Evolutionary conservation across 768 basidiomycete genomes (phyloP).

Genomic region (Podaxis sp.): DNA sequence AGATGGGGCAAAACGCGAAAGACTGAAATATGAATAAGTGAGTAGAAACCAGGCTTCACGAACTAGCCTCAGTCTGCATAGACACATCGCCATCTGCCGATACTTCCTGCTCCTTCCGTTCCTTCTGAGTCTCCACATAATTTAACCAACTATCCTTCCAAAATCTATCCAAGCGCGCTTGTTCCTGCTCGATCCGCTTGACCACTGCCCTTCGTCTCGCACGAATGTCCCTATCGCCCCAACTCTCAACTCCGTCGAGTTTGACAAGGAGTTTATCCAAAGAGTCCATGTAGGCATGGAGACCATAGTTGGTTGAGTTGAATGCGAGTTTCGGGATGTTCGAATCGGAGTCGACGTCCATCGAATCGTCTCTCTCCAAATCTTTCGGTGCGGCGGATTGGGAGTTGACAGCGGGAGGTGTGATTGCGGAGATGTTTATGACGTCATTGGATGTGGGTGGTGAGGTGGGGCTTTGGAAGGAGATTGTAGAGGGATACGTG

Average conservation of each 20-base stretch:
- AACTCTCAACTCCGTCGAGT: conserved; percentile 69
- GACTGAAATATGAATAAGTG: too few relatives aligned
- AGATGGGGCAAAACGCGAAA: too few relatives aligned
- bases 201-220: conserved; percentile 52
- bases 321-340: conserved; percentile 49
- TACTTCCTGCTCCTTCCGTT: conserved; percentile 14
- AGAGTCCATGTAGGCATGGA: conserved; percentile 63
- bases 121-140: background rate
- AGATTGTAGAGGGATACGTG: conserved; percentile 42
- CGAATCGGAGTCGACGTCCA: conserved; percentile 20
- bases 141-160: conserved; percentile 18
- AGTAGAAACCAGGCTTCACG: too few relatives aligned
- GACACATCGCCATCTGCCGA: too few relatives aligned
- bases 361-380: conserved; percentile 20
- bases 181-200: conserved; percentile 58
- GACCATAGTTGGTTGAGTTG: conserved; percentile 55
- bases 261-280: conserved; percentile 62
- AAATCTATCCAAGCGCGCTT: conserved; percentile 47
- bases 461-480: conserved; percentile 39
- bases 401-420: conserved; percentile 23
- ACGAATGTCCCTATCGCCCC: conserved; percentile 55
- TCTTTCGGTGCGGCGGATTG: conserved; percentile 15
- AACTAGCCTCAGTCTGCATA: too few relatives aligned
- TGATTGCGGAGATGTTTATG: conserved; percentile 28
- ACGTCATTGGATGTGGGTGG: conserved; percentile 1